Evolutionary conservation across 371 early-diverging fungal species (phyloP), one percentile per base, ranked within the genome.

Genomic region (Blakeslea trispora): DNA sequence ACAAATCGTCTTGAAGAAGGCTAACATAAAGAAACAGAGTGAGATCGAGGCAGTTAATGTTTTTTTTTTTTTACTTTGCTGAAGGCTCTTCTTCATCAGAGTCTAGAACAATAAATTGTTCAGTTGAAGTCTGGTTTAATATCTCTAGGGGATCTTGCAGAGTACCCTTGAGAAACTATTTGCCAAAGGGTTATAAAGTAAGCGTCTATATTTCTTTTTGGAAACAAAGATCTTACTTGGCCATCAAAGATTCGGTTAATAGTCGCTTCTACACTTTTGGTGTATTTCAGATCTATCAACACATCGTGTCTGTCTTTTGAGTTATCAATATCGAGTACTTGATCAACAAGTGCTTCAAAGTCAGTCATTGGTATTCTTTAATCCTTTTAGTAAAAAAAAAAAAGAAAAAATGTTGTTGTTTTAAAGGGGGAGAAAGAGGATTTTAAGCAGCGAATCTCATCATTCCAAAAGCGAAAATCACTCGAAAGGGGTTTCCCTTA

Each of bases 191-290:
- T n/a, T 1, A 41, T 5, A 40, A 28, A 40, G 18, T 23, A 7
- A 35, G 18, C 32, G 10, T 32, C 32, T 5, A 6, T 32, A 10
- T 32, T 32, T 32, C 5, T 32, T 32, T 10, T 32, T n/a, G n/a
- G n/a, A n/a, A 10, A 6, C 10, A 32, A 32, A 10, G 5, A 32
- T 10, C 43, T 52, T 66, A 78, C 79, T 42, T 57, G 44, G 8
- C 81, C 81, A 59, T 85, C 82, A 37, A 76, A 71, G 17, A 83
- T 74, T 15, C 86, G 64, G 45, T 81, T 82, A 13, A 85, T 49
- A 4, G 86, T 85, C 19, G 52, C 45, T 59, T 81, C 79, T 2
- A 71, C 71, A 47, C 60, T 72, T 13, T 66, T 60, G 7, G 81
- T 82, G 37, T 66, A 67, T 28, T 67, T 42, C 22, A 85, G 45